A percentile compares a stretch with the other conserved stretches of the same genome.
phyloP scores from a whole-genome alignment of 2,329 filamentous ascomycete genomes.

The Nothopassalora personata region DNA sequence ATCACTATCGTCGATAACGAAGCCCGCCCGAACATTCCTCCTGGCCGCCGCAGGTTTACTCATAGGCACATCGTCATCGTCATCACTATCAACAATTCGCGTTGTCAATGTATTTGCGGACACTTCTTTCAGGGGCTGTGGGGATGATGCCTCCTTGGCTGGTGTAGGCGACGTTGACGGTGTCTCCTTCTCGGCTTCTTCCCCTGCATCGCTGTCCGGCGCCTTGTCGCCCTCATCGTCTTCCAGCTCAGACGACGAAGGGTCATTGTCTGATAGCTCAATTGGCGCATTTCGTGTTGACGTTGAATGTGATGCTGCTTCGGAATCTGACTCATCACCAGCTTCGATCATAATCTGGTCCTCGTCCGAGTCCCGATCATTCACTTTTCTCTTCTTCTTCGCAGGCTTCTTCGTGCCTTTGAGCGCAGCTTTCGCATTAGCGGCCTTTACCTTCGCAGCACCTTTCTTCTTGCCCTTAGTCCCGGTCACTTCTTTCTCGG shows the following conservation, averaged over 20 bases:
- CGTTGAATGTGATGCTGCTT: neutral
- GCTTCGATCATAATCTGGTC: conserved; percentile 18
- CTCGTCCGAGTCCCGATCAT: conserved; percentile 20
- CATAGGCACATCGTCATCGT: conserved; percentile 36
- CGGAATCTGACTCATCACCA: conserved; percentile 7
- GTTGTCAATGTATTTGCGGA: conserved; percentile 35
- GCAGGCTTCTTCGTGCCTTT: neutral
- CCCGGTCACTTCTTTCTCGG: conserved; percentile 28
- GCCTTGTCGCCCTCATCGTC: conserved; percentile 15
- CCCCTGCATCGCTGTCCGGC: neutral
- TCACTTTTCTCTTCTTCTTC: conserved; percentile 6
- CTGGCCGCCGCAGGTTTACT: conserved; percentile 31
- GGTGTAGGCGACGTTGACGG: conserved; percentile 18
- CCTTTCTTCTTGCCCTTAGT: conserved; percentile 21
- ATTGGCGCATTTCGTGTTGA: conserved; percentile 8
- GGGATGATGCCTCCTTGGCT: neutral
- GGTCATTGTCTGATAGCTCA: conserved; percentile 13
- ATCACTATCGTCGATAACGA: conserved; percentile 40
- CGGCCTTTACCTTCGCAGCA: conserved; percentile 15
- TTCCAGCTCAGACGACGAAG: conserved; percentile 7
- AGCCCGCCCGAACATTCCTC: conserved; percentile 38
- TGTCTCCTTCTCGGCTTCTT: conserved; percentile 13
- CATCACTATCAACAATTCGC: conserved; percentile 34
- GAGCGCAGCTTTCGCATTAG: conserved; percentile 13
- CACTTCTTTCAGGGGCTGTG: conserved; percentile 17